phyloP scores from a whole-genome alignment of 2,329 filamentous ascomycete genomes.

The Ceratocystis alfenasii region DNA sequence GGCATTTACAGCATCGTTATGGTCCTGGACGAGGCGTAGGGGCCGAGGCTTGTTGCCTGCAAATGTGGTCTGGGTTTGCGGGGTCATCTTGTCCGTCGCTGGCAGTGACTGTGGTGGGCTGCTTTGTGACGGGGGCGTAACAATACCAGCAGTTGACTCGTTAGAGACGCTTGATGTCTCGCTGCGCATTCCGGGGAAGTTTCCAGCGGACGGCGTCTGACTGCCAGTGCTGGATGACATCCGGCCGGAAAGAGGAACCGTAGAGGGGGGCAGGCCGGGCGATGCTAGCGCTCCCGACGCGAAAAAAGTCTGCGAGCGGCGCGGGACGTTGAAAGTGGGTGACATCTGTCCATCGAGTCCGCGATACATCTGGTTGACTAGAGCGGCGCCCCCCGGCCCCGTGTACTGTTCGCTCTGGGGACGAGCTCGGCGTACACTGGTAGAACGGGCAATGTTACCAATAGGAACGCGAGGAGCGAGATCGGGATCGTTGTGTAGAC shows the following conservation, averaged over 20 bases:
- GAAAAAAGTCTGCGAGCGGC: constrained; percentile 55
- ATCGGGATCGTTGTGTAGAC: constrained; percentile 51
- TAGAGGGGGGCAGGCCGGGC: constrained; percentile 28
- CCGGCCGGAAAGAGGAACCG: constrained; percentile 37
- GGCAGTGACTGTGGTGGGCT: constrained; percentile 33
- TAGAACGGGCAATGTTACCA: constrained; percentile 41
- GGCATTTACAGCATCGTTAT: constrained; percentile 37
- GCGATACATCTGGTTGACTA: constrained; percentile 79
- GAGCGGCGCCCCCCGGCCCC: constrained; percentile 43
- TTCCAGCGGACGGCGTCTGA: constrained; percentile 41
- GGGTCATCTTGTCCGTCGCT: constrained; percentile 35
- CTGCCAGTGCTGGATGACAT: constrained; percentile 36
- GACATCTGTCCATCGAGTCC: constrained; percentile 55
- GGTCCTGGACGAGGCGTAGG: constrained; percentile 76
- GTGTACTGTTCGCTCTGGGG: constrained; percentile 55
- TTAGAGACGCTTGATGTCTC: constrained; percentile 54
- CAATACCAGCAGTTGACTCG: constrained; percentile 43
- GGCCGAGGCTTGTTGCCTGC: constrained; percentile 66
- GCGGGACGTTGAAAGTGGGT: constrained; percentile 44
- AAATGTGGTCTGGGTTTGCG: constrained; percentile 50
- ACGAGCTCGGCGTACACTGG: constrained; percentile 42
- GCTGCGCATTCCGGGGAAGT: constrained; percentile 61
- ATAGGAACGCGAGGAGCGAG: constrained; percentile 69
- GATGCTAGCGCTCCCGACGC: constrained; percentile 34
- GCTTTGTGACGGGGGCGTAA: constrained; percentile 40